Base-by-base conservation (phyloP, 441 rosid species). In the Erodium texanum region DNA sequence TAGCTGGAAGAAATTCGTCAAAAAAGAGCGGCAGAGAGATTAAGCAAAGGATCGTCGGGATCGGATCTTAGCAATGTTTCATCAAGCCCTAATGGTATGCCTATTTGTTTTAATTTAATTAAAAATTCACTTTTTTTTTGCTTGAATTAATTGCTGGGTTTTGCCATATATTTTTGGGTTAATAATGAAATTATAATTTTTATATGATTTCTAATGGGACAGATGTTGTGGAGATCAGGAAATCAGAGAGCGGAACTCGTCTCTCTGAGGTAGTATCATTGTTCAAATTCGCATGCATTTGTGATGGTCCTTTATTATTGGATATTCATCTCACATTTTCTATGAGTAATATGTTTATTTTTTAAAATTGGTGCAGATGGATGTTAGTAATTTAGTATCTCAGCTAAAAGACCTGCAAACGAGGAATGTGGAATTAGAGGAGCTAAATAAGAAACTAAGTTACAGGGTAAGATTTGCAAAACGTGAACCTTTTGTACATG, bases 1-100 rank as follows among this genome's bases (percentile, higher is more conserved):
- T 29, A 93, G 98, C 65, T 93, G 81, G 88, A 90, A 75, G 98
- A 93, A 75, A 90, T 93, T 78, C 96, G 96, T 64, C 93, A 85
- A 72, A 93, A 93, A 71, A 83, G 96, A 84, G 96, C 99, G 0
- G 96, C 92, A 9, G 96, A 91, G 82, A 87, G 95, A 82, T 77
- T 89, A 32, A 82, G 82, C 89, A 89, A 89, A 79, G 72, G 87
- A 12, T 73, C 88, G 20, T 93, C 97, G 3, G 93, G 93, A 18
- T 85, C 97, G 45, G 99, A 91, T 88, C 96, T 89, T 20, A 76
- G 84, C 75, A 76, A 73, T 52, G 72, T 73, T 67, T 36, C 41
- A 6, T 36, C 41, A 36, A 36, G 41, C 41, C 70, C 91, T 62
- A 75, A 34, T 12, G 90, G 93, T 85, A 68, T 62, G 68, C 41